Evolutionary conservation across 2,329 filamentous ascomycete genomes (phyloP).

Genomic region (Aspergillus sp.): DNA sequence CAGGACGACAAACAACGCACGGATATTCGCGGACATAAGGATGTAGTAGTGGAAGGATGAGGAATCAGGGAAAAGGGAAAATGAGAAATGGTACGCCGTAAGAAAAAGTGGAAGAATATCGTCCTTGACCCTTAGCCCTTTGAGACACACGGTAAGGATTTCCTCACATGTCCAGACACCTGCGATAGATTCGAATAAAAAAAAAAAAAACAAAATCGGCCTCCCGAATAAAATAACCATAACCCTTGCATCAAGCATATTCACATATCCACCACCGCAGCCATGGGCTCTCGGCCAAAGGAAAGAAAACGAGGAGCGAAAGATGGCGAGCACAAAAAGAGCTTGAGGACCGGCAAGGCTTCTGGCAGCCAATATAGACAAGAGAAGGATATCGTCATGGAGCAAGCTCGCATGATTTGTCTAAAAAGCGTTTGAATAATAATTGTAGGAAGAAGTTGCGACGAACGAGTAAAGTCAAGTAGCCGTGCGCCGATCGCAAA

Average conservation of each 20-base stretch:
- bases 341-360: constrained; percentile 11
- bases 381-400: constrained; percentile 15
- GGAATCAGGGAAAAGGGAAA: constrained; percentile 2
- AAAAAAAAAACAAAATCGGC: constrained; percentile 11
- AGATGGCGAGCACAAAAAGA: constrained; percentile 8
- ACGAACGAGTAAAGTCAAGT: background rate
- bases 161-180: constrained; percentile 20
- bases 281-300: constrained; percentile 7
- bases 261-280: constrained; percentile 15
- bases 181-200: constrained; percentile 17
- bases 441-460: background rate
- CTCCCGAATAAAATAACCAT: constrained; percentile 19
- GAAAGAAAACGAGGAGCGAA: constrained; percentile 7
- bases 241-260: constrained; percentile 24
- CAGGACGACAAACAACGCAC: constrained; percentile 5
- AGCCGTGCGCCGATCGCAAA: background rate
- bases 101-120: constrained; percentile 14
- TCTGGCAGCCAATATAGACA: constrained; percentile 22
- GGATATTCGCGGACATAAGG: constrained; percentile 2
- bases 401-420: constrained; percentile 17
- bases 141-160: constrained; percentile 16
- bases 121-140: constrained; percentile 12
- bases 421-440: constrained; percentile 5
- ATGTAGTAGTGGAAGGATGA: constrained; percentile 1
- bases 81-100: constrained; percentile 11